Conservation (phyloP, 2,329 filamentous ascomycete genomes). For the Nemania diffusa region DNA sequence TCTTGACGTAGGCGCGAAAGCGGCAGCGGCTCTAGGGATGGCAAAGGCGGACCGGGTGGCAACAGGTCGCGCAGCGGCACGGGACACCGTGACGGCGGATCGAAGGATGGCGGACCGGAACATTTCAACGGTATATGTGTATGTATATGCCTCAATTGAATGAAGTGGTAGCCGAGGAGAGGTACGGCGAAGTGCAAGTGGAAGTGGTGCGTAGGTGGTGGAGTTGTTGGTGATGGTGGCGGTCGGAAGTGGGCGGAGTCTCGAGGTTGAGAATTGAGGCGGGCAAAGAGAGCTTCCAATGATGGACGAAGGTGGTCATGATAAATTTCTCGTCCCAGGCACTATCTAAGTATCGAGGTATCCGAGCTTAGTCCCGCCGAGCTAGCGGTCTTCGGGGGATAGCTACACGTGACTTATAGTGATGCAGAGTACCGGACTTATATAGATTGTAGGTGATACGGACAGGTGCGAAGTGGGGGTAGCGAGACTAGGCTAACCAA, state of each 20-base stretch:
- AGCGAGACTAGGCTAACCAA: too few species aligned
- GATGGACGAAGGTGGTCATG: slow-evolving; percentile 39
- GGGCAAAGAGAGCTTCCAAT: slow-evolving; percentile 37
- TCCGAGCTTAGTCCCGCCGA: slow-evolving; percentile 44
- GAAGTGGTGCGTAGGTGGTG: background rate
- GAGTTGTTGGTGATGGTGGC: slow-evolving; percentile 2
- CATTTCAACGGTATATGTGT: slow-evolving; percentile 67
- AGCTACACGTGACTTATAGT: slow-evolving; percentile 40
- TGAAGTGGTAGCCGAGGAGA: background rate
- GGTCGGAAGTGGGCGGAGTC: slow-evolving; percentile 22
- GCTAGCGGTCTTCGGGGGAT: slow-evolving; percentile 39
- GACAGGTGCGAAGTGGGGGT: too few species aligned
- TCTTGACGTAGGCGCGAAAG: slow-evolving; percentile 67
- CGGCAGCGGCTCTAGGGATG: slow-evolving; percentile 46
- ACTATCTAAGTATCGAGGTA: background rate
- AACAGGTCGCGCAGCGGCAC: slow-evolving; percentile 68
- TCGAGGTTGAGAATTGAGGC: slow-evolving; percentile 15
- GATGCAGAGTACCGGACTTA: background rate
- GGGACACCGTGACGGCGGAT: slow-evolving; percentile 71
- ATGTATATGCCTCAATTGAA: slow-evolving; percentile 26
- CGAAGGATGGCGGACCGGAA: slow-evolving; percentile 88
- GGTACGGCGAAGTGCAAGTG: background rate
- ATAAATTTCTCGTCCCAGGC: slow-evolving; percentile 52
- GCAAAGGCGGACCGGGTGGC: slow-evolving; percentile 66
- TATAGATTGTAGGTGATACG: background rate